Conservation (phyloP, 1,139 yeast species). For the Scheffersomyces quercinus region DNA sequence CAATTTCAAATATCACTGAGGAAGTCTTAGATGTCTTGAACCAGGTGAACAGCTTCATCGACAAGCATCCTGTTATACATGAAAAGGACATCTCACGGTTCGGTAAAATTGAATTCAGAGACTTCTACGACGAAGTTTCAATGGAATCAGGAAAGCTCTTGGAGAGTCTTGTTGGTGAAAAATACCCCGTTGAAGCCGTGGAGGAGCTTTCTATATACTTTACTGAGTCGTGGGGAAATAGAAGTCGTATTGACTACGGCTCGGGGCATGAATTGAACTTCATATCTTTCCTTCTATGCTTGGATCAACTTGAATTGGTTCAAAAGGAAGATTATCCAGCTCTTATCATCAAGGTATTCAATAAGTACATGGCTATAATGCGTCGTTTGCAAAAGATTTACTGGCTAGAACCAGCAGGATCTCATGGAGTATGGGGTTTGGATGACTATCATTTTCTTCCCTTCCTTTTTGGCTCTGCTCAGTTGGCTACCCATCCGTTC, state of each 20-base stretch:
- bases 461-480: conserved; percentile 85
- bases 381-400: conserved; percentile 53
- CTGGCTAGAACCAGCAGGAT: conserved; percentile 86
- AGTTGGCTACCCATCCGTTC: conserved; percentile 73
- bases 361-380: conserved; percentile 55
- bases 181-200: conserved; percentile 9
- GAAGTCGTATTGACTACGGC: conserved; percentile 89
- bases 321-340: conserved; percentile 45
- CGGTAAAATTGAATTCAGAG: conserved; percentile 87
- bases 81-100: conserved; percentile 77
- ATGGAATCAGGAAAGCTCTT: conserved; percentile 26
- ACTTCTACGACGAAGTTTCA: conserved; percentile 72
- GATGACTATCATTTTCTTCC: conserved; percentile 96
- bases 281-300: conserved; percentile 63
- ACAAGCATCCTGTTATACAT: conserved; percentile 62
- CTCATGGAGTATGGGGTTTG: conserved; percentile 95
- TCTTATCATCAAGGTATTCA: conserved; percentile 63
- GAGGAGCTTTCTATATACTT: conserved; percentile 56
- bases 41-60: conserved; percentile 45
- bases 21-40: conserved; percentile 44
- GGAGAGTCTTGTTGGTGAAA: conserved; percentile 14
- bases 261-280: conserved; percentile 96
- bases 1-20: conserved; percentile 19
- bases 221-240: conserved; percentile 78
- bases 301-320: conserved; percentile 42